Evolutionary conservation across 2,329 filamentous ascomycete genomes (phyloP).

Genomic region (Bisporella sp.): DNA sequence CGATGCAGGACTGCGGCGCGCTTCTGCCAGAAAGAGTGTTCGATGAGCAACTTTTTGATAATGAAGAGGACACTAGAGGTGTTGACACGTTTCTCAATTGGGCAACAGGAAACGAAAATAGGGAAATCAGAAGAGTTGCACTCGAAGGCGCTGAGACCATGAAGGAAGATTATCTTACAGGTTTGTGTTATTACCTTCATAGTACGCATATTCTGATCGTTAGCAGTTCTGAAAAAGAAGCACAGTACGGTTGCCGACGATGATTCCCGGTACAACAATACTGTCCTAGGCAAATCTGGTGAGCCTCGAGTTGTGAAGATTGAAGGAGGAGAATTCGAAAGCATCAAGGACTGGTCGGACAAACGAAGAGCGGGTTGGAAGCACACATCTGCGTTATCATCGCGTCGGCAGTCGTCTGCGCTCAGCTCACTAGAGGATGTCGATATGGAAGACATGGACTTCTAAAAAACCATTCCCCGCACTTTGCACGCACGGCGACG

Average conservation of each 20-base stretch:
- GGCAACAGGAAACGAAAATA: conserved; percentile 67
- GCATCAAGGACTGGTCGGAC: conserved; percentile 58
- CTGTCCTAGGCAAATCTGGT: conserved; percentile 66
- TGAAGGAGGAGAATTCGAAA: conserved; percentile 67
- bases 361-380: conserved; percentile 24
- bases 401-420: conserved; percentile 23
- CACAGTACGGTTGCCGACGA: conserved; percentile 71
- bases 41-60: conserved; percentile 56
- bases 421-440: conserved; percentile 27
- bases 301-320: conserved; percentile 69
- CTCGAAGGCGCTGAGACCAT: conserved; percentile 59
- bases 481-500: conserved; percentile 22
- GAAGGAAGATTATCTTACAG: conserved; percentile 63
- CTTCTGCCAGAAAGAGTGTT: conserved; percentile 61
- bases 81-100: conserved; percentile 73
- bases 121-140: conserved; percentile 75
- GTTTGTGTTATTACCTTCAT: conserved; percentile 31
- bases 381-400: conserved; percentile 11
- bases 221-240: conserved; percentile 76
- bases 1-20: conserved; percentile 73
- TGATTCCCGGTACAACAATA: conserved; percentile 79
- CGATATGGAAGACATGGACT: conserved; percentile 25
- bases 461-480: conserved; percentile 6
- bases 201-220: conserved; percentile 13
- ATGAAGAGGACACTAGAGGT: conserved; percentile 70